Conservation (phyloP, 345 rosid genomes). For the Euphorbia lathyris region DNA sequence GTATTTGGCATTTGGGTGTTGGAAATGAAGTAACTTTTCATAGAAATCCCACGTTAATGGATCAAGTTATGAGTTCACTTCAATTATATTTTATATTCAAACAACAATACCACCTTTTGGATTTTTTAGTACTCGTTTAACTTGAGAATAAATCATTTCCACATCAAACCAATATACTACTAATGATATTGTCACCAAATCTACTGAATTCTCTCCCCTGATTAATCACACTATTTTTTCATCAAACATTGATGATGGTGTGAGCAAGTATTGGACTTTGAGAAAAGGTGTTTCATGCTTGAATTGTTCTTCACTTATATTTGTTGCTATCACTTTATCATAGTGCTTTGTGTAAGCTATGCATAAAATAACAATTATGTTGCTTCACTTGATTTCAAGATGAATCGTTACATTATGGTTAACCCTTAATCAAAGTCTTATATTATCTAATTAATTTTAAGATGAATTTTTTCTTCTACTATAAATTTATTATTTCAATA, state of each 20-base stretch:
- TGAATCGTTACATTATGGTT: no score
- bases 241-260: slow-evolving; percentile 47
- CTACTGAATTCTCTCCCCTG: slow-evolving; percentile 54
- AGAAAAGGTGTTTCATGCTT: slow-evolving; percentile 44
- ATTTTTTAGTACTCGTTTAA: slow-evolving; percentile 42
- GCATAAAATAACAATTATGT: no score
- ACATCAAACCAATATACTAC: slow-evolving; percentile 72
- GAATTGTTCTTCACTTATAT: slow-evolving; percentile 53
- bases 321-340: slow-evolving; percentile 53
- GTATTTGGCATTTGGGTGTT: not conserved
- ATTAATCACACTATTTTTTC: slow-evolving; percentile 43
- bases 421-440: no score
- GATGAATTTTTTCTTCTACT: no score
- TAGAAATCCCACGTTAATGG: not conserved
- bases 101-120: slow-evolving; percentile 62
- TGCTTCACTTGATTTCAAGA: no score
- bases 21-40: not conserved
- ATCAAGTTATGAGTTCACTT: slow-evolving; percentile 36
- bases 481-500: no score
- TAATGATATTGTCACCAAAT: slow-evolving; percentile 51
- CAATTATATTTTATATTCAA: slow-evolving; percentile 49
- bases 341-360: slow-evolving; percentile 62
- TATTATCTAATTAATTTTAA: no score
- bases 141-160: slow-evolving; percentile 49
- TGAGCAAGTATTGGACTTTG: slow-evolving; percentile 41